Evolutionary conservation across 352 stramenopile species (phyloP).

Genomic region (Saprolegnia diclina): DNA sequence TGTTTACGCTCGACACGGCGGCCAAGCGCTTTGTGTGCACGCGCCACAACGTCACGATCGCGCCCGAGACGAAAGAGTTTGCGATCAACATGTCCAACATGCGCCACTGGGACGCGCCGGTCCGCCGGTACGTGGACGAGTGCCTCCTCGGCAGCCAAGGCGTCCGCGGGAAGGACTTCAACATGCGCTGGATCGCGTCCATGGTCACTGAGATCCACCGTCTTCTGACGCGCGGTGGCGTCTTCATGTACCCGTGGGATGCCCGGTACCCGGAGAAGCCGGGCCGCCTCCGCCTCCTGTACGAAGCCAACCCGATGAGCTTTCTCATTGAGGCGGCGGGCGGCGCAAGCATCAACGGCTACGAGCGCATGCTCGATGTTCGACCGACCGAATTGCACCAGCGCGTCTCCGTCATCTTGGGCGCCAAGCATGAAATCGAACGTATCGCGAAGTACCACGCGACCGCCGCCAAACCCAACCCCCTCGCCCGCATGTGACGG

Average conservation of each 20-base stretch:
- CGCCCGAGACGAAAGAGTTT: constrained; percentile 11
- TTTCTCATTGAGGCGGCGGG: constrained; percentile 20
- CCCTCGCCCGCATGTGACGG: background rate
- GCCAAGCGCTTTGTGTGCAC: constrained; percentile 11
- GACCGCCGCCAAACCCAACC: background rate
- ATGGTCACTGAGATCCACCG: constrained; percentile 23
- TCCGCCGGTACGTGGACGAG: constrained; percentile 7
- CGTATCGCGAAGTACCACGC: constrained; percentile 1
- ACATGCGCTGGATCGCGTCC: constrained; percentile 25
- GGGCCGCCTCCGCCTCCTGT: constrained; percentile 13
- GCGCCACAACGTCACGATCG: background rate
- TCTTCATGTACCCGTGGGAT: constrained; percentile 24
- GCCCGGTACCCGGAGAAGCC: background rate
- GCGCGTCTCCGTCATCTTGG: constrained; percentile 47
- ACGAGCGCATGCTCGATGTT: constrained; percentile 52
- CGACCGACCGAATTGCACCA: constrained; percentile 39
- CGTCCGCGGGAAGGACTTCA: constrained; percentile 17
- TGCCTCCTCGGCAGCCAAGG: constrained; percentile 13
- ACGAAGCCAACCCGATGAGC: constrained; percentile 36
- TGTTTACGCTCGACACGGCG: constrained; percentile 14
- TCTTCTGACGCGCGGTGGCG: constrained; percentile 15
- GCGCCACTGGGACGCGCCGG: constrained; percentile 16
- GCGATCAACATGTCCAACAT: constrained; percentile 27
- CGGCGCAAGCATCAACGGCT: constrained; percentile 39
- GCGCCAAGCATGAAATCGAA: constrained; percentile 43